These are phyloP conservation scores for Psilocybe subaeruginosa DNA, from an alignment of 768 basidiomycete species.

Conservation along the genomic window DNA sequence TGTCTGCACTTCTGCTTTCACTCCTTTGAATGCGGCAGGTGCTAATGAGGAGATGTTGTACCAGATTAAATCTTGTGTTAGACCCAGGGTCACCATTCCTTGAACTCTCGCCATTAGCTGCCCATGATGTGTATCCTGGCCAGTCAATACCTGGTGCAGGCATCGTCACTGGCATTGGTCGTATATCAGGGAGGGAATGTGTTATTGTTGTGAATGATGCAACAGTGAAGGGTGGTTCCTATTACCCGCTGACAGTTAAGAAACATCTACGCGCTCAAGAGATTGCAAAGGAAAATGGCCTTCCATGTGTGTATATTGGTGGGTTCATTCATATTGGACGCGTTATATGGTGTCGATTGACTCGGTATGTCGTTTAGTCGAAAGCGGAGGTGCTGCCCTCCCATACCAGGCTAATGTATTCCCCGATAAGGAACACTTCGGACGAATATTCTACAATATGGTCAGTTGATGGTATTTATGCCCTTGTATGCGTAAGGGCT, in stretches of 20 bases:
- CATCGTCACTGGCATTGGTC: conserved; percentile 84
- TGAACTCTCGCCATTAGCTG: conserved; percentile 85
- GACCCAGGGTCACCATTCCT: conserved; percentile 90
- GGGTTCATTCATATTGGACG: conserved; percentile 25
- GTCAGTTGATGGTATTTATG: conserved; percentile 37
- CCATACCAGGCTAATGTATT: conserved; percentile 95
- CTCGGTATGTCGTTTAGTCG: conserved; percentile 52
- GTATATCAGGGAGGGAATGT: conserved; percentile 82
- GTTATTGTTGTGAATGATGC: conserved; percentile 94
- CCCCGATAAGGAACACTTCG: conserved; percentile 95
- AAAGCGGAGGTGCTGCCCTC: conserved; percentile 91
- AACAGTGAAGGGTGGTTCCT: conserved; percentile 91
- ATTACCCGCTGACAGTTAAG: conserved; percentile 93
- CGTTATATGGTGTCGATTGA: neutral
- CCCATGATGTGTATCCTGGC: conserved; percentile 81
- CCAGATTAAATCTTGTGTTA: conserved; percentile 71
- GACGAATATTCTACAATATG: conserved; percentile 98
- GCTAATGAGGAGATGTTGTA: neutral
- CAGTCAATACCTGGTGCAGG: conserved; percentile 86
- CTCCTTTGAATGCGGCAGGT: neutral
- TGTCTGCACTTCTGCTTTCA: neutral
- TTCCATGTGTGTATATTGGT: conserved; percentile 95
- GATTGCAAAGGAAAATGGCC: conserved; percentile 86
- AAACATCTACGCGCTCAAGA: conserved; percentile 95
- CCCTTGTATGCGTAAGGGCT: neutral